Evolutionary conservation across 805 yeast genomes (phyloP), one percentile per base, ranked within the genome.

Genomic region (Teunomyces pallodes): DNA sequence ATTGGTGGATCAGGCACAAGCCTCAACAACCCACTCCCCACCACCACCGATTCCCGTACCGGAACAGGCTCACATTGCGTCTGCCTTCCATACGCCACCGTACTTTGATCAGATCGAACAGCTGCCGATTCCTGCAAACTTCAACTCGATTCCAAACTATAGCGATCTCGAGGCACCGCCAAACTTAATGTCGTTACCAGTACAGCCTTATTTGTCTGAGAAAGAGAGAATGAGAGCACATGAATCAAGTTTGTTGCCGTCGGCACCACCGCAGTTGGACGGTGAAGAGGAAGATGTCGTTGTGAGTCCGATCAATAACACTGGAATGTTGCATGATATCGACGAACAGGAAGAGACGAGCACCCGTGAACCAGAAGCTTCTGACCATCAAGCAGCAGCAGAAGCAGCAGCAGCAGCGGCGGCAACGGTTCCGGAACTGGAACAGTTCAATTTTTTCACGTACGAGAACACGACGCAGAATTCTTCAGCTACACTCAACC

Each of bases 181-280:
- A n/a, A 17, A 33, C 31, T 13, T 17, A 36, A 26, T 26, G 33
- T 9, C 35, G 30, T n/a, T 30, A 13, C 45, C 45, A 17, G 5
- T 46, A 10, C 52, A 49, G 13, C 45, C 45, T 5, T 55, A 58
- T n/a, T 42, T 77, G 31, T 61, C 82, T 0, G 92, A 86, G 50
- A 86, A 86, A 60, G 85, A 84, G 51, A 57, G 75, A 12, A 62
- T 84, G 55, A 67, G 74, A 48, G 64, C 73, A 3, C 74, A 74
- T 42, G 91, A 85, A 59, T 75, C 77, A 41, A 77, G 86, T 4
- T 66, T 86, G 36, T 57, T 84, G 17, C 91, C 92, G 0, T 83
- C 89, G 2, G 85, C 66, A 29, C 76, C 76, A 1, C 66, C 64
- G 1, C 49, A 59, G 14, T 58, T 57, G 24, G 61, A 59, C 29